These are phyloP conservation scores for Fusarium sp. DNA, from an alignment of 2,329 filamentous ascomycete genomes.

Conservation along the genomic window DNA sequence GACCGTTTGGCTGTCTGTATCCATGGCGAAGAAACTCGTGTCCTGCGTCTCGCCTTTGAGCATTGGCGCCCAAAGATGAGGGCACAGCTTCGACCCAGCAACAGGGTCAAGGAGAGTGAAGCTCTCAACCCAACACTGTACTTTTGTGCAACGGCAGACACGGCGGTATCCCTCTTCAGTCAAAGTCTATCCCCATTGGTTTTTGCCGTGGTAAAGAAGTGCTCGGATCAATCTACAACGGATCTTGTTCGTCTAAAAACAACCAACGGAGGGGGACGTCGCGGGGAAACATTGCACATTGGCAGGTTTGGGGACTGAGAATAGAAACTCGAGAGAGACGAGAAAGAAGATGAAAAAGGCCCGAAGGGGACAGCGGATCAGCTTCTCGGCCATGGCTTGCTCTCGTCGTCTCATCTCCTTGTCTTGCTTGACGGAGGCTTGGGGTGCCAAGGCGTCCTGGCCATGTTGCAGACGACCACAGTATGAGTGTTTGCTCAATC, in stretches of 20 bases:
- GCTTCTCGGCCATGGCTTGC: neutral
- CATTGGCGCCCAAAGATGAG: slow-evolving; percentile 1
- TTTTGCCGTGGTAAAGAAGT: slow-evolving; percentile 10
- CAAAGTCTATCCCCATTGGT: slow-evolving; percentile 1
- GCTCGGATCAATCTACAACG: slow-evolving; percentile 6
- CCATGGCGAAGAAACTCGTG: neutral
- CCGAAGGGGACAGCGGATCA: neutral
- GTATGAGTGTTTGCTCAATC: slow-evolving; percentile 18
- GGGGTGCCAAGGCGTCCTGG: neutral
- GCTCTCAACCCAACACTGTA: slow-evolving; percentile 7
- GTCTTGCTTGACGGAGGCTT: neutral
- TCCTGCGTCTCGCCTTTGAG: slow-evolving; percentile 18
- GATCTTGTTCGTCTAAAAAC: slow-evolving; percentile 10
- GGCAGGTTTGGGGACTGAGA: neutral
- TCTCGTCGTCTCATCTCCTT: neutral
- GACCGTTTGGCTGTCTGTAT: slow-evolving; percentile 14
- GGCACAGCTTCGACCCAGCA: slow-evolving; percentile 2
- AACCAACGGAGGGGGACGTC: neutral
- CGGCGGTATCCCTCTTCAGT: slow-evolving; percentile 10
- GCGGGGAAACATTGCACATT: neutral
- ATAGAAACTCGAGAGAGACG: slow-evolving; percentile 4
- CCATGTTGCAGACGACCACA: neutral
- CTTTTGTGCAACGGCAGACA: slow-evolving; percentile 17
- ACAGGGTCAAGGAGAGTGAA: neutral
- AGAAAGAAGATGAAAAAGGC: neutral